Conservation (phyloP, 257 asterid genomes). For the Solanum lycopersicoides region DNA sequence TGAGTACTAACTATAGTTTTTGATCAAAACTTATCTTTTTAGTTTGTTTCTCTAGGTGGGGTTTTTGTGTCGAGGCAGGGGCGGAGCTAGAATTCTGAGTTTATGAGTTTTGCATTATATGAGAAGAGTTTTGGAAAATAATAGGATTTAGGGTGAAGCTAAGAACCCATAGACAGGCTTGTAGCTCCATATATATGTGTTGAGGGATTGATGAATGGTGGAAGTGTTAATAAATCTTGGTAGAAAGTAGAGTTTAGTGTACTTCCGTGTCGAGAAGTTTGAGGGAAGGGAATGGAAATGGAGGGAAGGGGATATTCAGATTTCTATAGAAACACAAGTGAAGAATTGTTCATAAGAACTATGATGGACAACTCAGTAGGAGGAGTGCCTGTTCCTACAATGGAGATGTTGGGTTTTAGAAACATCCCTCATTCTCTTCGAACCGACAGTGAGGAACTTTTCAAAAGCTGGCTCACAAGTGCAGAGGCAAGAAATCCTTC, state of each 20-base stretch:
- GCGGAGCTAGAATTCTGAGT: background rate
- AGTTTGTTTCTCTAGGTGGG: background rate
- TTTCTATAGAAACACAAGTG: constrained; percentile 61
- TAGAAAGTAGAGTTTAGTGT: background rate
- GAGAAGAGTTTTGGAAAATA: background rate
- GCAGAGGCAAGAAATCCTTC: constrained; percentile 58
- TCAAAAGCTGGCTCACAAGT: constrained; percentile 72
- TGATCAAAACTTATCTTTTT: background rate
- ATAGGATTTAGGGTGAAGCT: background rate
- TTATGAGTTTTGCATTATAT: background rate
- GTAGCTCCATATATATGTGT: background rate
- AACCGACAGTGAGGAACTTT: constrained; percentile 73
- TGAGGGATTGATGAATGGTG: background rate
- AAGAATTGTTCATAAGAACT: constrained; percentile 62
- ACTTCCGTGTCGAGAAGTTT: background rate
- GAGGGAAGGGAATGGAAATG: constrained; percentile 25
- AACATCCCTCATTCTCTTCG: constrained; percentile 48
- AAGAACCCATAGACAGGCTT: background rate
- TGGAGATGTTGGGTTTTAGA: constrained; percentile 87
- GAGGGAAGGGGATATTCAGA: constrained; percentile 68
- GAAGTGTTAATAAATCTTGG: background rate
- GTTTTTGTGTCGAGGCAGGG: background rate
- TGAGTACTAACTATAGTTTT: background rate
- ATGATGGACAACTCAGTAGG: constrained; percentile 77
- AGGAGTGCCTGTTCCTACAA: constrained; percentile 65